These are phyloP conservation scores for Apophysomyces ossiformis DNA, from an alignment of 371 early-diverging fungal genomes.

Conservation along the genomic window DNA sequence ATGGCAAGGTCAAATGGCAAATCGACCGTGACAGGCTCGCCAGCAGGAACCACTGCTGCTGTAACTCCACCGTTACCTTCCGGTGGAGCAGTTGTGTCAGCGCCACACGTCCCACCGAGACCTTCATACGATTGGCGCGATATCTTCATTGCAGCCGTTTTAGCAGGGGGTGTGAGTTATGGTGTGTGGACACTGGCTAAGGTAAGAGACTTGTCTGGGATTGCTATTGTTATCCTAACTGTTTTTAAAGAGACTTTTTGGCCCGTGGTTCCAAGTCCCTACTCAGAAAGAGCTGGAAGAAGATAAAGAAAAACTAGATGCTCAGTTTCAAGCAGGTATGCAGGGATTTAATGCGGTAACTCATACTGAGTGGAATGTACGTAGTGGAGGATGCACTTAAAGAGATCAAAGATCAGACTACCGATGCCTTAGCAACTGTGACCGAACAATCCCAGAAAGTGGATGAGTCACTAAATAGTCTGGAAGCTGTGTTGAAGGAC, in stretches of 20 bases:
- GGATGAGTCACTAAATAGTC: conserved; percentile 66
- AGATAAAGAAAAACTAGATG: conserved; percentile 75
- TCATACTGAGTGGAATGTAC: not conserved
- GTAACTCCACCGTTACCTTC: conserved; percentile 27
- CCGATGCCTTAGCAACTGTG: conserved; percentile 74
- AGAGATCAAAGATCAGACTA: conserved; percentile 66
- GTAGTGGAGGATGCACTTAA: conserved; percentile 57
- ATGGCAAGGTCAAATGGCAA: conserved; percentile 67
- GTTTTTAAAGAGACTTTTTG: conserved; percentile 62
- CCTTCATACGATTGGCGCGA: conserved; percentile 90
- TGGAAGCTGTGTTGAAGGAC: conserved; percentile 70
- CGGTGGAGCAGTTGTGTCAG: conserved; percentile 33
- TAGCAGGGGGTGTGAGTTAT: conserved; percentile 87
- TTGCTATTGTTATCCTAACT: not conserved
- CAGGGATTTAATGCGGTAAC: not conserved
- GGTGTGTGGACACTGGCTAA: conserved; percentile 80
- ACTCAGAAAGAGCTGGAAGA: conserved; percentile 68
- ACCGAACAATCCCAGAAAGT: conserved; percentile 77
- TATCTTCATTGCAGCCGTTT: conserved; percentile 86
- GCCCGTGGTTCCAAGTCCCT: conserved; percentile 73
- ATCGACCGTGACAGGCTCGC: conserved; percentile 16
- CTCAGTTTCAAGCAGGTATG: conserved; percentile 67
- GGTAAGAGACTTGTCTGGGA: conserved; percentile 44
- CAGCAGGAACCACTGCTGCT: conserved; percentile 30
- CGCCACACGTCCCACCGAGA: conserved; percentile 70